Evolutionary conservation across 1,284 basidiomycete genomes (phyloP).

Genomic region (Malassezia vespertilionis): DNA sequence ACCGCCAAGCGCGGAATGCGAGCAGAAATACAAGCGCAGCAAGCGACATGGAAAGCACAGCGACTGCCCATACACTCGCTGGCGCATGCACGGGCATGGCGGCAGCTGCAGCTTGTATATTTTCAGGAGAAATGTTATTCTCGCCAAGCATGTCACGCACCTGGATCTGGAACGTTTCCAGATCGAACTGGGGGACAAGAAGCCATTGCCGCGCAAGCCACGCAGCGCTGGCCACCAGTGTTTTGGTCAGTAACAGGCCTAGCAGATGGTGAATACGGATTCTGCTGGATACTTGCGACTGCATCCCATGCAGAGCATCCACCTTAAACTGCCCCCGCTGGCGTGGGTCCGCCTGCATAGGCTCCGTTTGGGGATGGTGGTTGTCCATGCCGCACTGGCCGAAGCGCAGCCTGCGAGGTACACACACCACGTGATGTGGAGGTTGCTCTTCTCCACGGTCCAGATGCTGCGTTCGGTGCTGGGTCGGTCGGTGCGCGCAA

Average conservation of each 20-base stretch:
- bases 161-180: conserved; percentile 7
- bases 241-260: conserved; percentile 40
- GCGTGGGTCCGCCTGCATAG: conserved; percentile 12
- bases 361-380: background rate
- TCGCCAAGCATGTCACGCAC: conserved; percentile 2
- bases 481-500: background rate
- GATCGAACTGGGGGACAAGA: conserved; percentile 26
- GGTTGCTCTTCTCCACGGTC: background rate
- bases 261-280: conserved; percentile 43
- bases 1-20: conserved; percentile 39
- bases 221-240: conserved; percentile 38
- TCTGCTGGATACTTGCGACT: conserved; percentile 8
- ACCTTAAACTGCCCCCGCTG: conserved; percentile 18
- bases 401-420: too few relatives aligned
- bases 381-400: too few relatives aligned
- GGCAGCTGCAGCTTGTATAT: background rate
- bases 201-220: conserved; percentile 43
- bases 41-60: conserved; percentile 25
- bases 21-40: conserved; percentile 28
- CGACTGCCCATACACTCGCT: conserved; percentile 35
- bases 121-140: background rate
- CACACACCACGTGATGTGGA: conserved; percentile 2
- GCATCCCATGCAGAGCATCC: conserved; percentile 4
- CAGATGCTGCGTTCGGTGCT: conserved; percentile 1
- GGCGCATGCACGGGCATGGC: conserved; percentile 5